These are phyloP conservation scores for Dothiorella sarmentorum DNA, from an alignment of 2,329 filamentous ascomycete species.

Conservation along the genomic window DNA sequence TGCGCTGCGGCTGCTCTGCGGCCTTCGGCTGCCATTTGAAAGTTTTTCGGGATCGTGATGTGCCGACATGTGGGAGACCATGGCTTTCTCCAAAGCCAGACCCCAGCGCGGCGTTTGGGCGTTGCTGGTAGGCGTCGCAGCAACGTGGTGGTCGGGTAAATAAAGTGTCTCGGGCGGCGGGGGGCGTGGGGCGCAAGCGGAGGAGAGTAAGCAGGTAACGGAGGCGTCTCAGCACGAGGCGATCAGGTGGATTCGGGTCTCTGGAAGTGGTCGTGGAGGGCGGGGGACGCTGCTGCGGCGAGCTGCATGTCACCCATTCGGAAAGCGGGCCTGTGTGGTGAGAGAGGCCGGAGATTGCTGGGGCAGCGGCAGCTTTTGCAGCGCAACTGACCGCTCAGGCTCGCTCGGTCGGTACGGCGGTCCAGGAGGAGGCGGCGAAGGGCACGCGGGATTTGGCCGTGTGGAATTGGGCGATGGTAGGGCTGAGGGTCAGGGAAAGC, in stretches of 20 bases:
- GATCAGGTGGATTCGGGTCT: not conserved
- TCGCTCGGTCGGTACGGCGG: slow-evolving; percentile 2
- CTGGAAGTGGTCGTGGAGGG: slow-evolving; percentile 2
- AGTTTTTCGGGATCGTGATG: slow-evolving; percentile 16
- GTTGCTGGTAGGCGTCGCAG: not conserved
- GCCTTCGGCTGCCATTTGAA: slow-evolving; percentile 10
- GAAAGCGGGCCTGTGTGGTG: slow-evolving; percentile 13
- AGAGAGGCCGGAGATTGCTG: slow-evolving; percentile 11
- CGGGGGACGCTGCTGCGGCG: slow-evolving; percentile 10
- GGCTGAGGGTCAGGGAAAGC: slow-evolving; percentile 16
- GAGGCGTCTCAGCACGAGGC: not conserved
- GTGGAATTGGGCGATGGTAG: slow-evolving; percentile 16
- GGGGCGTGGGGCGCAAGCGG: not conserved
- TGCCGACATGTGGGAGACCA: slow-evolving; percentile 15
- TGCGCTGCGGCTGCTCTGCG: slow-evolving; percentile 11
- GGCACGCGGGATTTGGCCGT: not conserved
- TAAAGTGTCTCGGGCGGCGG: not conserved
- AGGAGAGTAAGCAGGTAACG: not conserved
- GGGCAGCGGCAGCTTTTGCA: not conserved
- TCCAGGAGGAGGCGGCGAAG: not conserved
- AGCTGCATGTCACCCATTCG: slow-evolving; percentile 18
- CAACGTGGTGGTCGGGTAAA: not conserved
- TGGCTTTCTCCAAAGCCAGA: not conserved
- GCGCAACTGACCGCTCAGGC: not conserved
- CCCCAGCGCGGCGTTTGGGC: not conserved